phyloP scores from a whole-genome alignment of 257 asterid genomes.

The Prunella vulgaris region DNA sequence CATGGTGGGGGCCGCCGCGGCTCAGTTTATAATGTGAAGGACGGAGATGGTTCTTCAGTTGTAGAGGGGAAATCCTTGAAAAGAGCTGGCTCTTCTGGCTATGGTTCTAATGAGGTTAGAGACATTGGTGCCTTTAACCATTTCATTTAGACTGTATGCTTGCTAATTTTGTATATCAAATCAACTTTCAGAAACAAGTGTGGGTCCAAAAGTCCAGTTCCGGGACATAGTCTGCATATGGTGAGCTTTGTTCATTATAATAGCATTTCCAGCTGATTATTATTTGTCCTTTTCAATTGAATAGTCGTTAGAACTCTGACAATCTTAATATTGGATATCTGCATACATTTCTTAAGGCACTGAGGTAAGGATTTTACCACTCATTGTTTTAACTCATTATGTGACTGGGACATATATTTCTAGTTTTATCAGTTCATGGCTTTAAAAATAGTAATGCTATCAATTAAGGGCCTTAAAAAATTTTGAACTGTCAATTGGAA shows the following conservation, averaged over 20 bases:
- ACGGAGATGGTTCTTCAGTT: slow-evolving; percentile 50
- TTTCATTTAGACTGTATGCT: slow-evolving; percentile 8
- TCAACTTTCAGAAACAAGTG: slow-evolving; percentile 73
- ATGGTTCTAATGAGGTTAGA: slow-evolving; percentile 66
- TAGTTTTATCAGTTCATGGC: neutral
- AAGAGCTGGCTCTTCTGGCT: slow-evolving; percentile 62
- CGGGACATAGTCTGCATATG: slow-evolving; percentile 55
- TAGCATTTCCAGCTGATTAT: slow-evolving; percentile 16
- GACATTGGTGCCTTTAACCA: slow-evolving; percentile 12
- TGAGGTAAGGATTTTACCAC: neutral
- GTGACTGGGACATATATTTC: neutral
- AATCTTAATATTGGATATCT: neutral
- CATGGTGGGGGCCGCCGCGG: slow-evolving; percentile 77
- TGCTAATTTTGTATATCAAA: neutral
- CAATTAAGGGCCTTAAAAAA: no score
- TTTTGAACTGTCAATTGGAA: no score
- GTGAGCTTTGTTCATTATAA: slow-evolving; percentile 36
- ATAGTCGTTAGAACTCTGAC: neutral
- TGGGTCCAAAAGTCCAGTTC: slow-evolving; percentile 97
- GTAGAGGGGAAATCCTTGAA: slow-evolving; percentile 60
- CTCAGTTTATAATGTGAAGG: slow-evolving; percentile 44
- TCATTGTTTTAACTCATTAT: neutral
- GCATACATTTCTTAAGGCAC: neutral
- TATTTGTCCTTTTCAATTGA: neutral
- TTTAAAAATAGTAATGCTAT: no score